phyloP scores from a whole-genome alignment of 192 early-diverging fungal genomes.

The Coemansia sp. region DNA sequence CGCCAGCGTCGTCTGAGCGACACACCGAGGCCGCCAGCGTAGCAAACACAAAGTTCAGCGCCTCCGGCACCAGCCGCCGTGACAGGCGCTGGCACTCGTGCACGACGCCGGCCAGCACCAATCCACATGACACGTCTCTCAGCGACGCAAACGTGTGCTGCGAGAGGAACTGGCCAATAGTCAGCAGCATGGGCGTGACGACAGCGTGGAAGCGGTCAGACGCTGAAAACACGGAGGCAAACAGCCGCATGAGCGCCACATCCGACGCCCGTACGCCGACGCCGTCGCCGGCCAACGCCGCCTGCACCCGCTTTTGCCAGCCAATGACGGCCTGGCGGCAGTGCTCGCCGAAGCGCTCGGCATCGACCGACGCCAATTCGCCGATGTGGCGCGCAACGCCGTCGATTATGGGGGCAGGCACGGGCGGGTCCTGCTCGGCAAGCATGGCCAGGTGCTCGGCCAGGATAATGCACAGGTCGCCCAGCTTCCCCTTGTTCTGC shows the following conservation, averaged over 20 bases:
- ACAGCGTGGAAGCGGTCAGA: conserved; percentile 89
- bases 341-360: conserved; percentile 58
- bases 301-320: conserved; percentile 53
- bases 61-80: conserved; percentile 75
- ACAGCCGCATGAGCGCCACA: conserved; percentile 63
- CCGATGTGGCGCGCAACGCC: conserved; percentile 61
- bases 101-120: conserved; percentile 74
- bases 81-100: conserved; percentile 65
- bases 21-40: conserved; percentile 35
- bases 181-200: conserved; percentile 77
- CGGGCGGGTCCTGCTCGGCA: conserved; percentile 57
- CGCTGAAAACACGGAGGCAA: conserved; percentile 83
- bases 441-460: conserved; percentile 69
- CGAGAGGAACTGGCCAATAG: conserved; percentile 75
- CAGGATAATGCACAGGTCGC: conserved; percentile 63
- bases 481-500: conserved; percentile 77
- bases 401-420: conserved; percentile 54
- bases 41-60: conserved; percentile 59
- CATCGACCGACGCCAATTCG: conserved; percentile 61
- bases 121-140: conserved; percentile 66
- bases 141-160: conserved; percentile 60
- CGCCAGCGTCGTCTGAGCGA: conserved; percentile 2
- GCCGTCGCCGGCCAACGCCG: conserved; percentile 19
- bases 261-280: conserved; percentile 59
- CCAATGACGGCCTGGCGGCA: conserved; percentile 56